phyloP scores from a whole-genome alignment of 495 filamentous ascomycete species.

The Annulohypoxylon maeteangense region DNA sequence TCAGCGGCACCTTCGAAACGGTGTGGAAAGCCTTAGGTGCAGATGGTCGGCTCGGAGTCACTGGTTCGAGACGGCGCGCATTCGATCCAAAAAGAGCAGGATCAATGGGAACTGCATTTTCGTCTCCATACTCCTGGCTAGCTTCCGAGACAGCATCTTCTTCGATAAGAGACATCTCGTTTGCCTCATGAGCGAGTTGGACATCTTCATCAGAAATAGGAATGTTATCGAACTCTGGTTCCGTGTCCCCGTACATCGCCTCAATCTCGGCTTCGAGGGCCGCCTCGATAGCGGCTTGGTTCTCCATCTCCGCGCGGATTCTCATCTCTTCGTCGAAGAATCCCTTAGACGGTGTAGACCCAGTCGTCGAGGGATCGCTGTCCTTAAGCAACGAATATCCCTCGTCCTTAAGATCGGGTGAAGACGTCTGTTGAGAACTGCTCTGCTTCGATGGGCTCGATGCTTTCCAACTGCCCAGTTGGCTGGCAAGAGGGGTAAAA shows the following conservation, averaged over 20 bases:
- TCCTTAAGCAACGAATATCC: slow-evolving; percentile 40
- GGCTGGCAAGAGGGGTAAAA: slow-evolving; percentile 70
- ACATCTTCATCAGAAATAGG: slow-evolving; percentile 58
- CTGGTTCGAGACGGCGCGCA: slow-evolving; percentile 35
- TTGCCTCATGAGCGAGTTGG: slow-evolving; percentile 60
- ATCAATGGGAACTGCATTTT: slow-evolving; percentile 67
- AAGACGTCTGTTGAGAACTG: slow-evolving; percentile 2
- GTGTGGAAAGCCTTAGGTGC: slow-evolving; percentile 66
- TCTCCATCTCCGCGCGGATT: slow-evolving; percentile 50
- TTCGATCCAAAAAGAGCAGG: slow-evolving; percentile 51
- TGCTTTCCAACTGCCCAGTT: slow-evolving; percentile 67
- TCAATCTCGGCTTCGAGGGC: slow-evolving; percentile 48
- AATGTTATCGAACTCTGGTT: slow-evolving; percentile 51
- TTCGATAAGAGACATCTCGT: slow-evolving; percentile 64
- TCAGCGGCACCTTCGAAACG: slow-evolving; percentile 79
- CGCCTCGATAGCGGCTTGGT: slow-evolving; percentile 48
- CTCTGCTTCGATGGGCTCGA: slow-evolving; percentile 53
- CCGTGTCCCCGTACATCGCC: slow-evolving; percentile 49
- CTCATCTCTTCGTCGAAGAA: slow-evolving; percentile 71
- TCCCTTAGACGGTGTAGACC: slow-evolving; percentile 52
- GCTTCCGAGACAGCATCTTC: slow-evolving; percentile 64
- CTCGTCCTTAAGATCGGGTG: slow-evolving; percentile 51
- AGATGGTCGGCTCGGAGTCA: slow-evolving; percentile 50
- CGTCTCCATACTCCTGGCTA: slow-evolving; percentile 71
- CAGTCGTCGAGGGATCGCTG: slow-evolving; percentile 18